Base-by-base conservation (phyloP, 2,329 filamentous ascomycete species). In the Trichoderma sp. region DNA sequence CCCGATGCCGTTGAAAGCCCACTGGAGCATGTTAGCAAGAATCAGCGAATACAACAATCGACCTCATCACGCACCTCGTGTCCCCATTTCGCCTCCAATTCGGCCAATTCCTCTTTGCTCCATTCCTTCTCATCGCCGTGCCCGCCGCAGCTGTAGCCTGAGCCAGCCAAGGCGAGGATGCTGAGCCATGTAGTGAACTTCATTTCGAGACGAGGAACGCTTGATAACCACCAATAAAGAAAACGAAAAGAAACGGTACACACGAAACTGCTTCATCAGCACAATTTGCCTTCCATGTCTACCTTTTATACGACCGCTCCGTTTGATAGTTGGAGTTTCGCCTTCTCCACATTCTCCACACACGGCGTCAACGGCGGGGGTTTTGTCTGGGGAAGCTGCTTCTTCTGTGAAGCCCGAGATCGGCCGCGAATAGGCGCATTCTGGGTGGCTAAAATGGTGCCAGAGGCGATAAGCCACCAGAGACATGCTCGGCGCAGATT, bases 1-100 rank as follows among this genome's bases (percentile, higher is more conserved):
- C 67, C 89, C 89, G 71, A 96, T 92, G 70, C 93, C 92, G 31
- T 87, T 86, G 78, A 93, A 96, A 1, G 76, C 71, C 79, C 79
- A 81, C 79, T 81, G 63, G 37, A 37, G 10, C 6, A 2, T 29
- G 49, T 55, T 13, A 40, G 16, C 29, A 43, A 21, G 16, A 19
- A 7, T 14, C 29, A 21, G 5, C 19, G 31, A 64, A 11, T 35
- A 13, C 16, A 19, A 14, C 33, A 40, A 5, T 16, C 29, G 0
- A 21, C 16, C 14, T 40, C 21, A 40, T n/a, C 16, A 73, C 83
- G 74, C 75, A 88, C 86, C 79, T 88, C 86, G 61, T 81, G 81
- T 2, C 86, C 85, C 87, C 87, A 89, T 82, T 87, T 88, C 61
- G 78, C 78, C 75, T 88, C 83, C 53, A 88, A 78, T 73, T 87